Conservation (phyloP, 2,329 filamentous ascomycete genomes). For the Chaetomiaceae sp. region DNA sequence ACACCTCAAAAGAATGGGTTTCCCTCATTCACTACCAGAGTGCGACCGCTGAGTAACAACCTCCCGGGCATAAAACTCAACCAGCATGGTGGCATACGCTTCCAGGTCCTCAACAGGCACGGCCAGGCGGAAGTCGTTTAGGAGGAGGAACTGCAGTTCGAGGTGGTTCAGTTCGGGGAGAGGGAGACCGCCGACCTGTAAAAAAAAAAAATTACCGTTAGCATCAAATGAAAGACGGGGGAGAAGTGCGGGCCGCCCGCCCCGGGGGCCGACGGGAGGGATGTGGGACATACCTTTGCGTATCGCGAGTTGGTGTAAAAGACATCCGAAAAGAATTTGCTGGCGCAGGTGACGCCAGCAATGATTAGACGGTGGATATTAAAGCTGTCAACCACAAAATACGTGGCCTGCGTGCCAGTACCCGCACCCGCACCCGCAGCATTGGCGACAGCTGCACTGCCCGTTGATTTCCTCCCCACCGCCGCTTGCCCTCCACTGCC, state of each 20-base stretch:
- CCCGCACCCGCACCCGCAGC: background rate
- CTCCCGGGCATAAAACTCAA: constrained; percentile 94
- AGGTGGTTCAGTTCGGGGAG: constrained; percentile 91
- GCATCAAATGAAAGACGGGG: background rate
- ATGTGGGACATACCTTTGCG: constrained; percentile 81
- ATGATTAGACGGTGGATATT: constrained; percentile 98
- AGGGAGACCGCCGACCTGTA: constrained; percentile 86
- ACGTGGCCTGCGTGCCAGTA: constrained; percentile 42
- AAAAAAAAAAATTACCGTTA: constrained; percentile 18
- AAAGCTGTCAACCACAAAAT: constrained; percentile 96
- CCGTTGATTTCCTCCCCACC: background rate
- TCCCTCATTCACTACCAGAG: background rate
- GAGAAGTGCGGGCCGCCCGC: too few relatives aligned
- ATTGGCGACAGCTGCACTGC: constrained; percentile 6
- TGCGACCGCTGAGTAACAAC: constrained; percentile 51
- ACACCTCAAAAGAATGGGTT: background rate
- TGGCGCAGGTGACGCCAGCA: constrained; percentile 93
- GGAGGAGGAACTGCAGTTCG: constrained; percentile 87
- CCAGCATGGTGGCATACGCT: constrained; percentile 95
- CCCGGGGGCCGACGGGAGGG: too few relatives aligned
- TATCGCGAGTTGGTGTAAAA: constrained; percentile 99
- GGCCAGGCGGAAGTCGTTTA: constrained; percentile 93
- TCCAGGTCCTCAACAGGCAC: constrained; percentile 94
- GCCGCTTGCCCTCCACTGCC: constrained; percentile 2
- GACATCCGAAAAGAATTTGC: constrained; percentile 98